Evolutionary conservation across 805 yeast genomes (phyloP).

Genomic region (Metschnikowia proteae): DNA sequence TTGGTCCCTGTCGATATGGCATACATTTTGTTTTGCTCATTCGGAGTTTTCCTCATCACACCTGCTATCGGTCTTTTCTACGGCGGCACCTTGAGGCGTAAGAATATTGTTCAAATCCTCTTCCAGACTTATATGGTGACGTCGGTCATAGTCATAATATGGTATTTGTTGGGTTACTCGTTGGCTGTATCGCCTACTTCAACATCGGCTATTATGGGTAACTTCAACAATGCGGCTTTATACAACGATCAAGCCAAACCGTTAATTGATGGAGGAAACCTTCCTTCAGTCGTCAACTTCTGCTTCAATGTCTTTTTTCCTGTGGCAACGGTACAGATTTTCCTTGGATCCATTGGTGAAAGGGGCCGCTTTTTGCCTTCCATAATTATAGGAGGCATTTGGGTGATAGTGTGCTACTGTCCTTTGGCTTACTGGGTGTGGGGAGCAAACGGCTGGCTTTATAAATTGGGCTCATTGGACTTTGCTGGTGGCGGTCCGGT

Average conservation of each 20-base stretch:
- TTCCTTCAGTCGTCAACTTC: conserved; percentile 45
- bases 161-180: conserved; percentile 47
- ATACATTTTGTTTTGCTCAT: conserved; percentile 44
- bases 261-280: conserved; percentile 41
- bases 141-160: conserved; percentile 32
- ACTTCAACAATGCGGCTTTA: conserved; percentile 39
- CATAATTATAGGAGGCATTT: conserved; percentile 36
- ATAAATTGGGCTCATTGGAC: conserved; percentile 41
- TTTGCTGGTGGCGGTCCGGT: conserved; percentile 52
- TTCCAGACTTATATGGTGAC: conserved; percentile 45
- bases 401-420: conserved; percentile 43
- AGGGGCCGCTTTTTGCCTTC: conserved; percentile 42
- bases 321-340: conserved; percentile 47
- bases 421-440: conserved; percentile 48
- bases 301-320: conserved; percentile 45
- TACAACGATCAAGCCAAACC: conserved; percentile 38
- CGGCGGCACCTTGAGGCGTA: conserved; percentile 41
- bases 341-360: conserved; percentile 42
- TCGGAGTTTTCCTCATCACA: conserved; percentile 46
- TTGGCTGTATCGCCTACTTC: conserved; percentile 38
- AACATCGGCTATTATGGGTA: conserved; percentile 29
- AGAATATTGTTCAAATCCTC: conserved; percentile 41
- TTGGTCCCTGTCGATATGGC: conserved; percentile 46
- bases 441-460: conserved; percentile 44
- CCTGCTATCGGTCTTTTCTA: conserved; percentile 46